Conservation (phyloP, 2,329 filamentous ascomycete species). For the Epichloe baconii region DNA sequence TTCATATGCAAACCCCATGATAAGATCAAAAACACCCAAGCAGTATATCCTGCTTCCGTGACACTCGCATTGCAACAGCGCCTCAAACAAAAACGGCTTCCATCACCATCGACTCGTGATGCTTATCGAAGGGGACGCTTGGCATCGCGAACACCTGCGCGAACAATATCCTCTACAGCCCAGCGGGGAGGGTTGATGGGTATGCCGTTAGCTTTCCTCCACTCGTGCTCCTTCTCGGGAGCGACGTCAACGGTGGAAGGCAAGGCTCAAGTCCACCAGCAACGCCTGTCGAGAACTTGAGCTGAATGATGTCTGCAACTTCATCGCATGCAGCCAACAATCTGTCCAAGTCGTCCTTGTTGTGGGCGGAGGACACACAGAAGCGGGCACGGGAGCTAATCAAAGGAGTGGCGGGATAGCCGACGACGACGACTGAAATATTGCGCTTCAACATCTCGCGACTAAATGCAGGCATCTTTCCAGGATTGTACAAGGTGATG, state of each 20-base stretch:
- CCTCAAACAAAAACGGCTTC: neutral
- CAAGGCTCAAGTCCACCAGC: slow-evolving; percentile 73
- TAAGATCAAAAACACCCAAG: slow-evolving; percentile 7
- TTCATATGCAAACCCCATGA: slow-evolving; percentile 8
- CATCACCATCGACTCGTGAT: neutral
- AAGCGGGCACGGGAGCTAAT: slow-evolving; percentile 92
- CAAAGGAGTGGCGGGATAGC: slow-evolving; percentile 89
- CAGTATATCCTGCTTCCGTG: neutral
- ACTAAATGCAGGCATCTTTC: slow-evolving; percentile 95
- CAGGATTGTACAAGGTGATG: slow-evolving; percentile 90
- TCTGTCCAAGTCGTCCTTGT: slow-evolving; percentile 93
- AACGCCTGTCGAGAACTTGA: slow-evolving; percentile 95
- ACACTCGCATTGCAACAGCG: neutral
- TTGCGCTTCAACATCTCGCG: slow-evolving; percentile 98
- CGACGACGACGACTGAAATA: slow-evolving; percentile 93
- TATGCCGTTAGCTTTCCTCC: slow-evolving; percentile 47
- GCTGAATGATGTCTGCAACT: slow-evolving; percentile 78
- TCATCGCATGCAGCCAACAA: slow-evolving; percentile 83
- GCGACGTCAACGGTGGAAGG: slow-evolving; percentile 56
- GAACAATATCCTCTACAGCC: slow-evolving; percentile 72
- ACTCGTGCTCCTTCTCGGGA: slow-evolving; percentile 59
- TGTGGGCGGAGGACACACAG: slow-evolving; percentile 91
- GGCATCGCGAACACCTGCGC: slow-evolving; percentile 59
- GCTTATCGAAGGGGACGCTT: slow-evolving; percentile 55
- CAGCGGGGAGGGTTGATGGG: slow-evolving; percentile 69